Conservation (phyloP, 352 stramenopile species). For the Pseudoperonospora humuli region DNA sequence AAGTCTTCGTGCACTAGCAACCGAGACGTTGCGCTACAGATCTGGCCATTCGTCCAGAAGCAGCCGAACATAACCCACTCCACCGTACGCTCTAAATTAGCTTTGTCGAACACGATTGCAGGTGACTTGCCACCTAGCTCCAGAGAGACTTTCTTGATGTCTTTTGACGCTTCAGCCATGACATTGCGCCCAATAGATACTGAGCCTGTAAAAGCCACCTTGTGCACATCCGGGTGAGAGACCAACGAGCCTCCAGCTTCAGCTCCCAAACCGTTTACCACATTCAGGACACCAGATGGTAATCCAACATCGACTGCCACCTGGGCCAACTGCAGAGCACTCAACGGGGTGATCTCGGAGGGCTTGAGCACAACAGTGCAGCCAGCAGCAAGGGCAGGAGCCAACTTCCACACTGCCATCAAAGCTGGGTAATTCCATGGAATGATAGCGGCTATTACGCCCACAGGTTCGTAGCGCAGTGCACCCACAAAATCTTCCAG, state of each 20-base stretch:
- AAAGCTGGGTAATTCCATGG: constrained; percentile 82
- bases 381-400: constrained; percentile 79
- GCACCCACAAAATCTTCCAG: constrained; percentile 46
- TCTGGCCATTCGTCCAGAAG: constrained; percentile 63
- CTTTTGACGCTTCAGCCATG: constrained; percentile 12
- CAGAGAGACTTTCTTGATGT: constrained; percentile 26
- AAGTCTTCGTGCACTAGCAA: constrained; percentile 71
- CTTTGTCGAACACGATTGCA: constrained; percentile 75
- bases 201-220: constrained; percentile 24
- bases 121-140: constrained; percentile 82
- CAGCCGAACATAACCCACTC: constrained; percentile 59
- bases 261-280: constrained; percentile 57
- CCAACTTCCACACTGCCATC: constrained; percentile 93
- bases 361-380: constrained; percentile 93
- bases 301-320: constrained; percentile 75
- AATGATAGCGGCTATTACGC: constrained; percentile 58
- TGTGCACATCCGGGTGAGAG: constrained; percentile 34
- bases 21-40: constrained; percentile 69
- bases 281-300: constrained; percentile 76
- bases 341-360: constrained; percentile 89
- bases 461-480: constrained; percentile 72
- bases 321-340: constrained; percentile 78
- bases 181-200: constrained; percentile 16
- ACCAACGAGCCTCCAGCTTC: constrained; percentile 61
- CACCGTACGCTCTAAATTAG: constrained; percentile 60